Conservation (phyloP, 2,329 filamentous ascomycete species). For the Cladosporium oxysporum region DNA sequence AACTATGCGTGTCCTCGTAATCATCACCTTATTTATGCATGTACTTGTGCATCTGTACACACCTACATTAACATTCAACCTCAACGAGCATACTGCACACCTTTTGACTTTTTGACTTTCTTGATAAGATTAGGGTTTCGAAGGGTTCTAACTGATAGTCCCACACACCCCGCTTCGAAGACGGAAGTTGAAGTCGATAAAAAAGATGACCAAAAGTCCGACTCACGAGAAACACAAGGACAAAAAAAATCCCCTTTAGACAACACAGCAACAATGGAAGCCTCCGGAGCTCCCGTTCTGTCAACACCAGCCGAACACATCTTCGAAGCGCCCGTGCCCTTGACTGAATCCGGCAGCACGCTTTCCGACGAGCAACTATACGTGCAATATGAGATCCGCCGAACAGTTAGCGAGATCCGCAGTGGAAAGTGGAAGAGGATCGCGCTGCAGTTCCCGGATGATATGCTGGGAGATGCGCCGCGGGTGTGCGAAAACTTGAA, state of each 20-base stretch:
- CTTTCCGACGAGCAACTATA: conserved; percentile 69
- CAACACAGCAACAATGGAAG: neutral
- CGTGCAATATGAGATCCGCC: conserved; percentile 79
- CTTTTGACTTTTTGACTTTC: neutral
- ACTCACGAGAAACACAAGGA: neutral
- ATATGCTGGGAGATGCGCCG: conserved; percentile 84
- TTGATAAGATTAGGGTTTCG: conserved; percentile 1
- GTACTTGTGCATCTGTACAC: neutral
- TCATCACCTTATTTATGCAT: neutral
- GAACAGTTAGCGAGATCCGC: conserved; percentile 76
- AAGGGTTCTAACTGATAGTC: neutral
- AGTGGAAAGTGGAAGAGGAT: conserved; percentile 71
- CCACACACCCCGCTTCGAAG: neutral
- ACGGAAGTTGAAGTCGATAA: neutral
- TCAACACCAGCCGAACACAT: conserved; percentile 65
- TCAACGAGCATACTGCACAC: neutral
- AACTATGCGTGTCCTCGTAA: neutral
- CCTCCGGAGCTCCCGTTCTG: conserved; percentile 54
- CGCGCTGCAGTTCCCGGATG: conserved; percentile 93
- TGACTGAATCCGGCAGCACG: conserved; percentile 33
- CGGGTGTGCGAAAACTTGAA: conserved; percentile 69
- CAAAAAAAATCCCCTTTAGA: no score
- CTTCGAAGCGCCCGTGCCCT: conserved; percentile 55
- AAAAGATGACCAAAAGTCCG: conserved; percentile 13
- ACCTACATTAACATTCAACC: neutral